These are phyloP conservation scores for Hypoxylon fragiforme DNA, from an alignment of 495 filamentous ascomycete genomes.

Conservation along the genomic window DNA sequence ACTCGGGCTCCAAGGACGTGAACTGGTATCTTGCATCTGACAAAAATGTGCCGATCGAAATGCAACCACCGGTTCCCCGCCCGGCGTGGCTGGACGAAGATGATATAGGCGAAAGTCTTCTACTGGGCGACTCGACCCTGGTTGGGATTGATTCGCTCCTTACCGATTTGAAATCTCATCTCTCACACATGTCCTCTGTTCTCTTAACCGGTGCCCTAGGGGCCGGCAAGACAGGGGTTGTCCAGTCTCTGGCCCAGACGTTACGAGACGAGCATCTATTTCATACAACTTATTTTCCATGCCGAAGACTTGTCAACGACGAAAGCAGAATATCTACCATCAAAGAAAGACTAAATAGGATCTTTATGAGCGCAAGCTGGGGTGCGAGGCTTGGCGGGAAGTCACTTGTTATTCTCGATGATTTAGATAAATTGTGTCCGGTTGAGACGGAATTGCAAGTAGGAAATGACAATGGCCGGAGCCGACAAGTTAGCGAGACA, in stretches of 20 bases:
- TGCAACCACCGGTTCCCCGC: conserved; percentile 69
- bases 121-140: conserved; percentile 59
- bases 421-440: conserved; percentile 89
- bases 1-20: conserved; percentile 54
- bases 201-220: conserved; percentile 86
- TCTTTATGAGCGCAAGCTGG: conserved; percentile 90
- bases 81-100: conserved; percentile 56
- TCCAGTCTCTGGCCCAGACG: conserved; percentile 61
- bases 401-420: conserved; percentile 84
- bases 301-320: conserved; percentile 80
- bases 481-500: conserved; percentile 87
- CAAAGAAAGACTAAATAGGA: conserved; percentile 79
- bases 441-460: conserved; percentile 91
- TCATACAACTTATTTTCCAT: conserved; percentile 79
- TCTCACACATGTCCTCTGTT: conserved; percentile 85
- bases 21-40: conserved; percentile 81
- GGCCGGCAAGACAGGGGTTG: conserved; percentile 81
- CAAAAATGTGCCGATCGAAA: conserved; percentile 67
- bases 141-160: conserved; percentile 84
- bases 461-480: conserved; percentile 86
- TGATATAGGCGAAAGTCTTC: conserved; percentile 54
- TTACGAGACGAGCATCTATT: conserved; percentile 69
- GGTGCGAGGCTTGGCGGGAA: conserved; percentile 81
- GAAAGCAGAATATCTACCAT: conserved; percentile 85
- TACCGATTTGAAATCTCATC: conserved; percentile 66